These are phyloP conservation scores for Paecilomyces dactylethromorphus DNA, from an alignment of 2,329 filamentous ascomycete genomes.

Conservation along the genomic window DNA sequence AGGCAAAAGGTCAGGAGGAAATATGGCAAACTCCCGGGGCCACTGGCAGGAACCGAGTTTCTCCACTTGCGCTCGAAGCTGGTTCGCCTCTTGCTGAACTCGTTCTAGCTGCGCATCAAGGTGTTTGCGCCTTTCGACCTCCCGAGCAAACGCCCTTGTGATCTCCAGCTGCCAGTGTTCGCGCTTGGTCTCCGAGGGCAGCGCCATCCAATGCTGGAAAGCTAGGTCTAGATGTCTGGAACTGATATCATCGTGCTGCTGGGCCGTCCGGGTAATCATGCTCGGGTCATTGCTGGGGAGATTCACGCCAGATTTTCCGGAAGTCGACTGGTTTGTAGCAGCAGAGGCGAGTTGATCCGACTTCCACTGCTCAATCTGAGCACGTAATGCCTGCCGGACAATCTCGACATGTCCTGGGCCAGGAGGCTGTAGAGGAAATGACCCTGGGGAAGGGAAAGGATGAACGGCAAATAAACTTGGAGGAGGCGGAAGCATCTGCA, in stretches of 20 bases:
- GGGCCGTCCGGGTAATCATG: slow-evolving; percentile 43
- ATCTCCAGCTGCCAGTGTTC: slow-evolving; percentile 43
- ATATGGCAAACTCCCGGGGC: slow-evolving; percentile 43
- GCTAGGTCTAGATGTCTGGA: slow-evolving; percentile 70
- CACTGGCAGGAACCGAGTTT: slow-evolving; percentile 41
- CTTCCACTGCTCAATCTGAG: slow-evolving; percentile 63
- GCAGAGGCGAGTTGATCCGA: slow-evolving; percentile 33
- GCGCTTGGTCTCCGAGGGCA: slow-evolving; percentile 49
- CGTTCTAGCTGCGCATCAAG: slow-evolving; percentile 37
- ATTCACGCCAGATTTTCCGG: slow-evolving; percentile 25
- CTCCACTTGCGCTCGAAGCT: slow-evolving; percentile 42
- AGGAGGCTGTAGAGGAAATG: slow-evolving; percentile 75
- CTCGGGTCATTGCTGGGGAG: slow-evolving; percentile 23
- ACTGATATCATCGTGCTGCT: slow-evolving; percentile 61
- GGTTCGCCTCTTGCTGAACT: slow-evolving; percentile 42
- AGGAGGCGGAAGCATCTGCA: slow-evolving; percentile 73
- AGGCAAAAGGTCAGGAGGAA: slow-evolving; percentile 39
- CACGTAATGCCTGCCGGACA: slow-evolving; percentile 59
- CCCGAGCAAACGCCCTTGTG: slow-evolving; percentile 39
- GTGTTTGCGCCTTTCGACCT: slow-evolving; percentile 38
- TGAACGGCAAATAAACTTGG: slow-evolving; percentile 76
- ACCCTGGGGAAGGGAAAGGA: slow-evolving; percentile 68
- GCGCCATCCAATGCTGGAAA: slow-evolving; percentile 67
- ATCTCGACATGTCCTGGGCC: slow-evolving; percentile 67
- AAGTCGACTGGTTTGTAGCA: slow-evolving; percentile 36